Percentiles rank a stretch among this genome's conserved stretches.
phyloP scores from a whole-genome alignment of 2,329 filamentous ascomycete genomes.

The Cryphonectria radicalis region DNA sequence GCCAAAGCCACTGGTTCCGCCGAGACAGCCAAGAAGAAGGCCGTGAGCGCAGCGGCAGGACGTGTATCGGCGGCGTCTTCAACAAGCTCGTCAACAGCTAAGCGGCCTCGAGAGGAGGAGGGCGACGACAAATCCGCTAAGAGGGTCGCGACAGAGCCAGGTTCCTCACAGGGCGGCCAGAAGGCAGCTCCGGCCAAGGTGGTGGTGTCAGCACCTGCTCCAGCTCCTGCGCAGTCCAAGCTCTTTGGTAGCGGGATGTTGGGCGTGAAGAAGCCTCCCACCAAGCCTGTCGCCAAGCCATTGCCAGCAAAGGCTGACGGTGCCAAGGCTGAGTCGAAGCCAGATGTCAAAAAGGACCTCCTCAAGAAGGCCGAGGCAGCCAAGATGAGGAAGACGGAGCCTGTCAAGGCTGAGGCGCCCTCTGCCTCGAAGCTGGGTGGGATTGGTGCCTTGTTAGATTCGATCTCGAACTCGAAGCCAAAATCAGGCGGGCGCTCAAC shows the following conservation, averaged over 20 bases:
- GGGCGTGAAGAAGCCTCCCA: constrained; percentile 28
- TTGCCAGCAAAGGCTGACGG: constrained; percentile 38
- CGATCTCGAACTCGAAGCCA: constrained; percentile 48
- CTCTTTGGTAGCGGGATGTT: constrained; percentile 28
- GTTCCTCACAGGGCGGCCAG: constrained; percentile 31
- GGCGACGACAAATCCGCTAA: constrained; percentile 43
- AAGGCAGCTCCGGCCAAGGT: constrained; percentile 27
- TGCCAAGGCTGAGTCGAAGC: constrained; percentile 32
- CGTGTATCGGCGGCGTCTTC: constrained; percentile 33
- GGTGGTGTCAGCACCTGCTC: constrained; percentile 18
- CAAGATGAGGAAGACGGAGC: constrained; percentile 33
- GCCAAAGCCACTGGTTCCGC: constrained; percentile 28
- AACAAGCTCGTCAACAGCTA: constrained; percentile 31
- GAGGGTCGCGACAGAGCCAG: constrained; percentile 43
- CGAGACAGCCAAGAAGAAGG: constrained; percentile 33
- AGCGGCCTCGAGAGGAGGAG: constrained; percentile 47
- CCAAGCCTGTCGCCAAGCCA: constrained; percentile 40
- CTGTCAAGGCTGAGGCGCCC: constrained; percentile 41
- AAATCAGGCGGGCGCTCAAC: constrained; percentile 40
- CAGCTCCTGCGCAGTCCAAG: constrained; percentile 21
- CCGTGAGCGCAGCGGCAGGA: constrained; percentile 24
- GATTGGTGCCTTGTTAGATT: constrained; percentile 57
- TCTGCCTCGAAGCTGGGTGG: constrained; percentile 35
- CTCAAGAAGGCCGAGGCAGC: constrained; percentile 37
- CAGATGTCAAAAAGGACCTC: constrained; percentile 39